Evolutionary conservation across 768 basidiomycete genomes (phyloP), one percentile per base, ranked within the genome.

Genomic region (Pisolithus microcarpus): DNA sequence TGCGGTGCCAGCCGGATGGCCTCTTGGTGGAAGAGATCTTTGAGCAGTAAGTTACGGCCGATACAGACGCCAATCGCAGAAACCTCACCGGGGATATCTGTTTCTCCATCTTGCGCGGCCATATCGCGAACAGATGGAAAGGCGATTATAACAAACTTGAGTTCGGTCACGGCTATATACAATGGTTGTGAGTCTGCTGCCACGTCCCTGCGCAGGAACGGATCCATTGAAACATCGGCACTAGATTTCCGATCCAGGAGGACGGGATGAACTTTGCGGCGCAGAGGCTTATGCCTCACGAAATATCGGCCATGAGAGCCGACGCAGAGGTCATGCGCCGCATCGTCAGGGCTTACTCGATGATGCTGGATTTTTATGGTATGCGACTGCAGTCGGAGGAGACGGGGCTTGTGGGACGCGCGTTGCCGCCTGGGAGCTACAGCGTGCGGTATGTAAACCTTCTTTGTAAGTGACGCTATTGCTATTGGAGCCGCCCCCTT

Each of bases 281-380:
- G 0, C 81, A 84, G 58, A 80, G 82, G 31, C 75, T 89, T 37
- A 80, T 83, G 60, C 70, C 61, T 13, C 84, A 86, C 60, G 87
- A 89, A 65, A 74, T 81, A 42, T 60, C 66, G 11, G 62, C 70
- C 34, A 83, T 87, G 76, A 81, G 72, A 58, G 65, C 66, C 13
- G 73, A 80, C 61, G 57, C 72, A 28, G 55, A 58, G 38, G 72
- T 83, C 40, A 64, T 81, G 44, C 54, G 66, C 51, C 78, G 84
- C 37, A 58, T 87, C 28, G 49, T 81, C 4, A 65, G 64, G 26
- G 87, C 86, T 18, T 88, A 87, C 64, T 69, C 65, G 54, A 74
- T 88, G 57, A 86, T 91, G 82, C 76, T 89, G 24, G 83, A 85
- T 63, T 88, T 89, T 68, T 89, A 86, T 60, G 87, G 86, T 21